Base-by-base conservation (phyloP, 371 early-diverging fungal genomes). In the Smittium mucronatum region DNA sequence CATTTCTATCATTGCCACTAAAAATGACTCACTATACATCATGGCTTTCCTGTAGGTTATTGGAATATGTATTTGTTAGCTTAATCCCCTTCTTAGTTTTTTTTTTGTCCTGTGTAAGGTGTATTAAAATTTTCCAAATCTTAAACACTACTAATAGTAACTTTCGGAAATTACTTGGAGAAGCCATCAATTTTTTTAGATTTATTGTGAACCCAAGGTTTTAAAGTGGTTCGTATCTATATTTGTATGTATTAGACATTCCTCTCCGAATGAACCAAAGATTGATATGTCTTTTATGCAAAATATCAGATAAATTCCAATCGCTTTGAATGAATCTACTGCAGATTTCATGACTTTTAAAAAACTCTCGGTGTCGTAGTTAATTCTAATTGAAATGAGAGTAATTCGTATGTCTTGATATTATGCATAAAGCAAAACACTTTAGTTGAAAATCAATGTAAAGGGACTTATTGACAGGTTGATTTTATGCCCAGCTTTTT, bases 131-230 rank as follows among this genome's bases (percentile, higher is more conserved):
- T 25, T 31, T 34, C 11, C 0, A n/a, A 25, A 77, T 78, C 34
- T 78, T 75, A 59, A 78, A 78, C 33, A 74, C 75, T 47, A 78
- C 76, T 0, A 77, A 77, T 15, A 78, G 69, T 64, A 78, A 78
- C 28, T 73, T 47, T 69, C 77, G 78, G 71, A 68, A 73, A 66
- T 78, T 76, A 59, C 72, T 74, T 0, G 78, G 76, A 63, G 71
- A 21, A 34, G 76, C 58, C 31, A 71, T 75, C 1, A 75, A 78
- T 0, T 74, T 70, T 25, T 66, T 28, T 64, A 67, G 64, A 47
- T 76, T 75, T 34, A 78, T 75, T 60, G 76, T 65, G 34, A 78
- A 47, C 21, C 21, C 5, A 21, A 11, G 47, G 21, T 47, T 47
- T 47, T 47, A 47, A 47, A 11, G 47, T 47, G 47, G 11, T 47